Conservation (phyloP, 2,329 filamentous ascomycete genomes). For the Simplicillium aogashimaense region DNA sequence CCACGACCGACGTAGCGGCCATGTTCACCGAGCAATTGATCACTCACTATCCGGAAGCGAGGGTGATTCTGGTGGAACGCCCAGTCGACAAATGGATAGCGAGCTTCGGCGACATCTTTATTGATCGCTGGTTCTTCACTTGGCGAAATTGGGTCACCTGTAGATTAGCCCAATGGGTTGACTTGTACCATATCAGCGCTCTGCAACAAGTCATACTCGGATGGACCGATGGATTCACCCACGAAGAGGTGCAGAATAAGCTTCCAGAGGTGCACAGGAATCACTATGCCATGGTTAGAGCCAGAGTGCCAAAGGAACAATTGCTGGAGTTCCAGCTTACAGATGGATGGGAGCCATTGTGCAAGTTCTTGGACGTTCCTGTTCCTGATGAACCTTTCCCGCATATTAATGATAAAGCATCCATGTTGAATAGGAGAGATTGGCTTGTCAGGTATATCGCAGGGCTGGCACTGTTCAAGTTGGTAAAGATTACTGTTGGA, state of each 20-base stretch:
- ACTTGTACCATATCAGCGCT: background rate
- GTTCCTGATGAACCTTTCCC: background rate
- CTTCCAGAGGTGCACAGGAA: background rate
- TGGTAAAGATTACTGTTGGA: no score
- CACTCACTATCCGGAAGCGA: constrained; percentile 20
- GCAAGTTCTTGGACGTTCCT: background rate
- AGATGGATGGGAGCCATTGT: background rate
- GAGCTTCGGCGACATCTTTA: constrained; percentile 17
- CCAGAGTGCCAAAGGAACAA: background rate
- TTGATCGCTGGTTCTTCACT: background rate
- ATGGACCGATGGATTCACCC: background rate
- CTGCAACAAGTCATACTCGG: background rate
- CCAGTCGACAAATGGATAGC: constrained; percentile 20
- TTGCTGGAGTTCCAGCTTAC: background rate
- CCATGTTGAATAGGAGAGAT: background rate
- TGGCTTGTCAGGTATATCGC: no score
- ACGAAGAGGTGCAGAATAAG: background rate
- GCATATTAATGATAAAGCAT: background rate
- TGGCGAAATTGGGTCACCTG: background rate
- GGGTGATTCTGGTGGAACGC: constrained; percentile 20
- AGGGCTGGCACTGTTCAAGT: no score
- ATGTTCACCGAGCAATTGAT: constrained; percentile 18
- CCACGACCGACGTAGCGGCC: constrained; percentile 17
- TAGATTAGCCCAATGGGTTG: background rate
- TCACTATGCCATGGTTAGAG: background rate